A percentile compares a stretch with the other conserved stretches of the same genome.
These are phyloP conservation scores for Nidula niveotomentosa DNA, from an alignment of 1,284 basidiomycete species.

Conservation along the genomic window DNA sequence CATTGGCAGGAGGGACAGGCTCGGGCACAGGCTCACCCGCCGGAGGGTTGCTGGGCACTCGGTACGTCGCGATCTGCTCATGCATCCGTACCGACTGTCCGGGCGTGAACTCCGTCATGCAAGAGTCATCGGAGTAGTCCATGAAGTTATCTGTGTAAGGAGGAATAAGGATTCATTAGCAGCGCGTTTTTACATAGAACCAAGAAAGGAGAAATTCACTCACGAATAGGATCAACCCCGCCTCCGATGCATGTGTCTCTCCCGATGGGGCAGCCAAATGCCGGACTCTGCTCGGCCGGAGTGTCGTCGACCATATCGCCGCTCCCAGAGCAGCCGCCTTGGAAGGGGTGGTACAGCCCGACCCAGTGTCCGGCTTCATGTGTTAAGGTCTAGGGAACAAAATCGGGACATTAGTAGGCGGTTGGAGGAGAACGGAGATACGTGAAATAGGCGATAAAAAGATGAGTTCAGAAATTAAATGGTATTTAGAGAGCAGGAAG, in stretches of 20 bases:
- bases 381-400: constrained; percentile 43
- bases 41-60: constrained; percentile 10
- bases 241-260: constrained; percentile 44
- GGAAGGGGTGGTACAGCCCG: constrained; percentile 60
- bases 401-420: too few species aligned
- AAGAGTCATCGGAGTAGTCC: constrained; percentile 42
- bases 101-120: constrained; percentile 49
- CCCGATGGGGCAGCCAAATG: constrained; percentile 43
- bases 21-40: neutral
- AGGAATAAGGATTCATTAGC: too few species aligned
- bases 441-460: too few species aligned
- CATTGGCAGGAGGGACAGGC: too few species aligned
- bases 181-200: too few species aligned
- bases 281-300: constrained; percentile 40
- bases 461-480: too few species aligned
- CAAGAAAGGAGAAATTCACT: constrained; percentile 29
- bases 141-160: constrained; percentile 46
- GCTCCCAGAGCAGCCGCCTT: constrained; percentile 47
- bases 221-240: constrained; percentile 46
- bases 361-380: constrained; percentile 62
- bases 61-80: constrained; percentile 46
- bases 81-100: constrained; percentile 41
- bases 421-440: too few species aligned
- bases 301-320: constrained; percentile 55
- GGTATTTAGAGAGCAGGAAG: too few species aligned